Percentiles rank a stretch among this genome's conserved stretches.
phyloP scores from a whole-genome alignment of 1,284 basidiomycete genomes.

The Puccinia horiana region DNA sequence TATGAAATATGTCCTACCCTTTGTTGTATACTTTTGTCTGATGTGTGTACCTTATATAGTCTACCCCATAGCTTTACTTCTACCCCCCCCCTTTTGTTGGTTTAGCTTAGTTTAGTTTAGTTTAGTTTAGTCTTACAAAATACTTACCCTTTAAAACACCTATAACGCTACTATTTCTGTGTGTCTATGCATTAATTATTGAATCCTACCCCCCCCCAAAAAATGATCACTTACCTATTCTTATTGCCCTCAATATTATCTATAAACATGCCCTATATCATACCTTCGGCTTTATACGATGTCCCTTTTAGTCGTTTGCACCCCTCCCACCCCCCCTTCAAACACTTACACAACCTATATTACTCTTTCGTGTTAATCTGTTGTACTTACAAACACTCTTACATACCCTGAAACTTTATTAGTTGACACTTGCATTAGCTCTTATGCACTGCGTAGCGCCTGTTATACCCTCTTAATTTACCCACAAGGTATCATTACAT shows the following conservation, averaged over 20 bases:
- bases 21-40: no score
- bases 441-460: neutral
- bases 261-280: neutral
- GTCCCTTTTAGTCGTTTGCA: neutral
- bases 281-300: conserved; percentile 5
- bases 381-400: conserved; percentile 13
- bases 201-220: neutral
- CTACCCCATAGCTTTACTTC: neutral
- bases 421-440: conserved; percentile 6
- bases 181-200: conserved; percentile 4
- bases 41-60: no score
- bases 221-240: conserved; percentile 1
- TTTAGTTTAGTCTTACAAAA: no score
- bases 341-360: conserved; percentile 8
- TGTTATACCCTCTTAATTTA: conserved; percentile 6
- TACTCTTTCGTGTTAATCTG: neutral
- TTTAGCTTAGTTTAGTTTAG: conserved; percentile 5
- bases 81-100: neutral
- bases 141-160: neutral
- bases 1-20: conserved; percentile 6
- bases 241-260: conserved; percentile 14
- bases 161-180: neutral
- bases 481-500: conserved; percentile 9
- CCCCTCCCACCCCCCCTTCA: neutral
- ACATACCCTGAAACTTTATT: conserved; percentile 6